These are phyloP conservation scores for Jackrogersella multiformis DNA, from an alignment of 495 filamentous ascomycete species.

Conservation along the genomic window DNA sequence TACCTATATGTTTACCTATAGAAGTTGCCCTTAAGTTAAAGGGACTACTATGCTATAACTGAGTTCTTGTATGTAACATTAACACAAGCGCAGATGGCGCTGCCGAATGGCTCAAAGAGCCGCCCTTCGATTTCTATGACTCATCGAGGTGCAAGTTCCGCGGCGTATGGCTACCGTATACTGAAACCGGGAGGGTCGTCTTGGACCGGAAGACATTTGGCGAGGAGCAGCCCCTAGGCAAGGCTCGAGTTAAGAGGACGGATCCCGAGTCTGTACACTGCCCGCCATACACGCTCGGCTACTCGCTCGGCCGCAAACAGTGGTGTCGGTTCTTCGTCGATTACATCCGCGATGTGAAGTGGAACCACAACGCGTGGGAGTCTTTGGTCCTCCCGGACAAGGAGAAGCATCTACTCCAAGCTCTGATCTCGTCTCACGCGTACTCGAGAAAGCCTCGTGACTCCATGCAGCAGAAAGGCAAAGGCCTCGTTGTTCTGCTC, in stretches of 20 bases:
- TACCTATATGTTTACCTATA: no score
- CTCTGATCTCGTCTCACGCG: conserved; percentile 77
- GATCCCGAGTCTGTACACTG: conserved; percentile 55
- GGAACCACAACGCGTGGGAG: conserved; percentile 80
- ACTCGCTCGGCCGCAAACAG: conserved; percentile 80
- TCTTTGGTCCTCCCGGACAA: conserved; percentile 77
- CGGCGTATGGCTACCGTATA: conserved; percentile 44
- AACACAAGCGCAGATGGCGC: conserved; percentile 25
- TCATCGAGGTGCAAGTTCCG: conserved; percentile 29
- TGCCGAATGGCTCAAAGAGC: conserved; percentile 42
- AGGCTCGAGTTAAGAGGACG: conserved; percentile 52
- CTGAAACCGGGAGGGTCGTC: conserved; percentile 39
- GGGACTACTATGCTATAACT: no score
- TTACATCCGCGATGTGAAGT: conserved; percentile 68
- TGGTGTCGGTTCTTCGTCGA: conserved; percentile 86
- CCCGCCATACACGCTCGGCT: conserved; percentile 74
- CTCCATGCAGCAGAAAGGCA: conserved; percentile 74
- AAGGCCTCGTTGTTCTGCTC: conserved; percentile 60
- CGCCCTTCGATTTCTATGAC: conserved; percentile 40
- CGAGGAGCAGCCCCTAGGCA: conserved; percentile 46
- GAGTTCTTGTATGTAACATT: background rate
- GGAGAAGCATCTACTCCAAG: conserved; percentile 83
- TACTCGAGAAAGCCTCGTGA: conserved; percentile 63
- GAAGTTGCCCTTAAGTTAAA: no score
- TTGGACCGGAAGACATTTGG: conserved; percentile 46